Conservation (phyloP, 2,329 filamentous ascomycete species). For the Aspergillus proliferans region DNA sequence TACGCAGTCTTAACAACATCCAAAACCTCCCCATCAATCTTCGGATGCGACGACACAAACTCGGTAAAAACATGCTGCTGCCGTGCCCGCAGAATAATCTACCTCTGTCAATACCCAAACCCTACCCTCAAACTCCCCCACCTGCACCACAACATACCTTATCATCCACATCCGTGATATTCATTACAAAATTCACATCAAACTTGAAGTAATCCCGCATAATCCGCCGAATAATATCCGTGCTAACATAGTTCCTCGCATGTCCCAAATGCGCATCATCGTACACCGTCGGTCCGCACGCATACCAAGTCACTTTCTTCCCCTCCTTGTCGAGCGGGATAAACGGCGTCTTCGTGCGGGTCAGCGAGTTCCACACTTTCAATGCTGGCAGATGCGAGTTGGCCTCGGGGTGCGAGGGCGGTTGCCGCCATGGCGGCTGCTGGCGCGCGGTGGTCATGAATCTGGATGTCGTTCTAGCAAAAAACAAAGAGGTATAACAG, state of each 20-base stretch:
- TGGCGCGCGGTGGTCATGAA: slow-evolving; percentile 25
- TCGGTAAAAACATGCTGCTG: slow-evolving; percentile 72
- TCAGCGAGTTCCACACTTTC: slow-evolving; percentile 75
- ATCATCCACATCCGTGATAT: slow-evolving; percentile 80
- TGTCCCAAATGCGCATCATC: slow-evolving; percentile 78
- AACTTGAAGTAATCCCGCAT: slow-evolving; percentile 77
- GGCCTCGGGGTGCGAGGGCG: slow-evolving; percentile 24
- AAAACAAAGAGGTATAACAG: slow-evolving; percentile 6
- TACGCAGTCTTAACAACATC: slow-evolving; percentile 49
- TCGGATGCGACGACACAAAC: slow-evolving; percentile 52
- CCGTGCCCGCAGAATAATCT: slow-evolving; percentile 62
- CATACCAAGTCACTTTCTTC: slow-evolving; percentile 74
- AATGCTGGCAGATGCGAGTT: slow-evolving; percentile 48
- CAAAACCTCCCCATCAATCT: slow-evolving; percentile 40
- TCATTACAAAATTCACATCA: slow-evolving; percentile 82
- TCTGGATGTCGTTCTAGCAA: slow-evolving; percentile 15
- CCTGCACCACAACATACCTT: slow-evolving; percentile 44
- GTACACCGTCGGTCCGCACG: slow-evolving; percentile 81
- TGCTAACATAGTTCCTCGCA: slow-evolving; percentile 84
- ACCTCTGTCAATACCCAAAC: slow-evolving; percentile 7
- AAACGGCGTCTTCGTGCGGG: slow-evolving; percentile 67
- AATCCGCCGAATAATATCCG: slow-evolving; percentile 80
- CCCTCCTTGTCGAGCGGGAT: slow-evolving; percentile 62
- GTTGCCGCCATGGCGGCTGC: slow-evolving; percentile 43
- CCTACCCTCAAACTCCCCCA: background rate